These are phyloP conservation scores for Aspergillus jensenii DNA, from an alignment of 2,329 filamentous ascomycete genomes.

Conservation along the genomic window DNA sequence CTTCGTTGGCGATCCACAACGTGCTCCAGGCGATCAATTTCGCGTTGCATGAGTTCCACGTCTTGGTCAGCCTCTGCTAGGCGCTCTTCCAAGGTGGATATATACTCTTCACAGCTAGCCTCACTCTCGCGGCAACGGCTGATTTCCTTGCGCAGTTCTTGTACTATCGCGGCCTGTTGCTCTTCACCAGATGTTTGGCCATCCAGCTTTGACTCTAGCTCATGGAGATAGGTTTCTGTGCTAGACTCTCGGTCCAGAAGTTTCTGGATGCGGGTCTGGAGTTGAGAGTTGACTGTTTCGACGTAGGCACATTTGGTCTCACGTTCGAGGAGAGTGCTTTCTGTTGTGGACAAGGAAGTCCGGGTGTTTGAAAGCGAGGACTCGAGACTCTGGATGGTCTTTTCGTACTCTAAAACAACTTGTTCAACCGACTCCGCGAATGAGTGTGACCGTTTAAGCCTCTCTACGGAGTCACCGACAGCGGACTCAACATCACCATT, in stretches of 20 bases:
- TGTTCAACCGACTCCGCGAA: constrained; percentile 96
- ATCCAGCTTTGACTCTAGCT: constrained; percentile 86
- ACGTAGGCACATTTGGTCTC: constrained; percentile 92
- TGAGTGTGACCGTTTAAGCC: constrained; percentile 89
- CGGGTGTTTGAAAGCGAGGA: constrained; percentile 87
- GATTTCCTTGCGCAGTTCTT: constrained; percentile 89
- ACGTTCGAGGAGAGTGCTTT: constrained; percentile 84
- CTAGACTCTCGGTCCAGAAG: constrained; percentile 85
- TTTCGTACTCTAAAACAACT: constrained; percentile 96
- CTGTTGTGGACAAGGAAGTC: constrained; percentile 76
- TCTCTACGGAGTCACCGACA: constrained; percentile 75
- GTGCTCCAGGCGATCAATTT: constrained; percentile 90
- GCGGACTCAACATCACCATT: constrained; percentile 53
- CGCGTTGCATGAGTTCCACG: constrained; percentile 92
- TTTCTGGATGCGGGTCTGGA: constrained; percentile 89
- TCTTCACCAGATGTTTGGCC: constrained; percentile 90
- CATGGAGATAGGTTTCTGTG: constrained; percentile 89
- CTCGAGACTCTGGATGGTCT: constrained; percentile 93
- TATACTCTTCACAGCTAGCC: constrained; percentile 89
- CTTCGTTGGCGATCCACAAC: constrained; percentile 94
- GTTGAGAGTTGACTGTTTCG: constrained; percentile 86
- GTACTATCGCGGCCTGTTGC: constrained; percentile 80
- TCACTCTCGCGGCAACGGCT: constrained; percentile 86
- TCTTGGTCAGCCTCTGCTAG: constrained; percentile 96
- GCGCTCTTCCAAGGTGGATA: constrained; percentile 91